phyloP scores from a whole-genome alignment of 768 basidiomycete species.

The Clitopilus passeckerianus region DNA sequence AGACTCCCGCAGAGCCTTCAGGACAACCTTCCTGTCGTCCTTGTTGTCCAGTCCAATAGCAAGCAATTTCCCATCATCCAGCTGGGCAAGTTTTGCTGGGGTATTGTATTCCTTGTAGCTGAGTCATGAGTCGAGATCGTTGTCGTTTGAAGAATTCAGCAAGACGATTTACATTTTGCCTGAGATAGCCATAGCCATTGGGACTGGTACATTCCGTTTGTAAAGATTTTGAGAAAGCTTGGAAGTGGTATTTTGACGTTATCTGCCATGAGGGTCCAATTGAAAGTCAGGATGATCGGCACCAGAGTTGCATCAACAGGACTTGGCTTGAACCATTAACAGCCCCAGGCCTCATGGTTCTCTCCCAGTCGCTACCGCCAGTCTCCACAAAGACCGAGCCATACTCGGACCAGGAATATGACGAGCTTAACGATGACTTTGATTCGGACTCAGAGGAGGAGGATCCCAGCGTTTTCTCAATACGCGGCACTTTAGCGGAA shows the following conservation, averaged over 20 bases:
- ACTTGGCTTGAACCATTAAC: constrained; percentile 1
- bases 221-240: constrained; percentile 62
- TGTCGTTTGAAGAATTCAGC: not conserved
- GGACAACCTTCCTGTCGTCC: constrained; percentile 55
- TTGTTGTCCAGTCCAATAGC: constrained; percentile 57
- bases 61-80: constrained; percentile 58
- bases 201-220: constrained; percentile 48
- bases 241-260: constrained; percentile 54
- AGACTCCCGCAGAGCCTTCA: constrained; percentile 58
- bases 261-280: constrained; percentile 12
- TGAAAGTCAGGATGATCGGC: not conserved
- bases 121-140: constrained; percentile 6
- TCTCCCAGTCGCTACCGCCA: not conserved
- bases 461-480: constrained; percentile 35
- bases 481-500: constrained; percentile 34
- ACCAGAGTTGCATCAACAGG: not conserved
- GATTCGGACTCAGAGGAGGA: constrained; percentile 36
- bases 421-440: constrained; percentile 44
- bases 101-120: constrained; percentile 76
- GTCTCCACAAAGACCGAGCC: constrained; percentile 7
- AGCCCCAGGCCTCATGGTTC: constrained; percentile 5
- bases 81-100: constrained; percentile 43
- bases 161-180: constrained; percentile 53
- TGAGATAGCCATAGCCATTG: constrained; percentile 66
- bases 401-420: constrained; percentile 32